Percentiles rank a stretch among this genome's conserved stretches.
These are phyloP conservation scores for Acanthamoeba royreba DNA, from an alignment of 208 protist species.

Conservation along the genomic window DNA sequence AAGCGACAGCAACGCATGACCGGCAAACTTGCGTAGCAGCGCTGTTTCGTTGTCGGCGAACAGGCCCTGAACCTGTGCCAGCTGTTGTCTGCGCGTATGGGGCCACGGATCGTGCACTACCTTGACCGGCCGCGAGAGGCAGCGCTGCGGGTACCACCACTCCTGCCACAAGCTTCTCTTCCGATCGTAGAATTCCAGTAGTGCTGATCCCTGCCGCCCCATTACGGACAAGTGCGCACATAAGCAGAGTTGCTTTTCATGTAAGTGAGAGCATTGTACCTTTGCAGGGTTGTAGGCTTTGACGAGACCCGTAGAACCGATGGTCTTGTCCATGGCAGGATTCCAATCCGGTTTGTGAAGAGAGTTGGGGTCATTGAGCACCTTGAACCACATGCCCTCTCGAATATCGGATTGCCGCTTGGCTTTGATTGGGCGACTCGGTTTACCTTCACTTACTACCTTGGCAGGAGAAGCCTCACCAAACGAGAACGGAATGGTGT, in stretches of 20 bases:
- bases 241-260: no score
- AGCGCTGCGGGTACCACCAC: constrained; percentile 36
- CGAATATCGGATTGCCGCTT: no score
- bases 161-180: neutral
- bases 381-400: constrained; percentile 37
- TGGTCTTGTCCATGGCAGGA: constrained; percentile 24
- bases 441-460: no score
- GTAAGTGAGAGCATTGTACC: neutral
- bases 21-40: neutral
- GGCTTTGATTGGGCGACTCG: no score
- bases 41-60: neutral
- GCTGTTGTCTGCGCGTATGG: neutral
- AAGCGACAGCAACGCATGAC: neutral
- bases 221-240: no score
- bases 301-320: neutral
- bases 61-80: neutral
- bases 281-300: neutral
- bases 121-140: neutral
- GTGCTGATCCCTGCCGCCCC: no score
- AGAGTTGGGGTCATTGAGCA: neutral
- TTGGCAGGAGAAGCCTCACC: no score
- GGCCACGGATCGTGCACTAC: neutral
- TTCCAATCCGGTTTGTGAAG: neutral
- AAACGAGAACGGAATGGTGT: no score
- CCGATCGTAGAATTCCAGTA: constrained; percentile 12